Percentiles rank a stretch among this genome's conserved stretches.
Evolutionary conservation across 139 green algal genomes (phyloP).

Genomic region (Coelastrella sp.): DNA sequence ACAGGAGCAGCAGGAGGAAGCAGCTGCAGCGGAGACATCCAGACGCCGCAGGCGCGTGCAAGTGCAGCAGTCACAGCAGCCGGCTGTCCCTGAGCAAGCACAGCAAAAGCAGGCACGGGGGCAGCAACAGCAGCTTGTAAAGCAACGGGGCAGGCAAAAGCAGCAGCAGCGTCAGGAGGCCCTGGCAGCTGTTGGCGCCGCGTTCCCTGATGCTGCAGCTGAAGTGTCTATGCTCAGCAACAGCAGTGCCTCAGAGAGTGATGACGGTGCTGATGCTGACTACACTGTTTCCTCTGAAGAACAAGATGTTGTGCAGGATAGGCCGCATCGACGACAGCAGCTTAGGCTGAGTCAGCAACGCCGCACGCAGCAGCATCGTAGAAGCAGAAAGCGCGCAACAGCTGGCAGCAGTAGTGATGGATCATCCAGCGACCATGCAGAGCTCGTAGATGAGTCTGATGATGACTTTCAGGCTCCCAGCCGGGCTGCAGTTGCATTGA

Average conservation of each 20-base stretch:
- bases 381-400: background rate
- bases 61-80: background rate
- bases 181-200: too few relatives aligned
- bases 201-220: background rate
- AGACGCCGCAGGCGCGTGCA: background rate
- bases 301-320: background rate
- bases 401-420: background rate
- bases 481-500: background rate
- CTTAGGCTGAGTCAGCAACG: background rate
- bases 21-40: background rate
- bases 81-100: too few relatives aligned
- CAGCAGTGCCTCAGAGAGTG: conserved; percentile 4
- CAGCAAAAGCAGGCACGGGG: conserved; percentile 7
- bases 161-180: background rate
- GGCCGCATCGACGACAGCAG: background rate
- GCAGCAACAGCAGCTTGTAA: background rate
- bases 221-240: background rate
- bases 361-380: background rate
- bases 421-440: background rate
- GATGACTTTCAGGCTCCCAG: conserved; percentile 14
- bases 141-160: background rate
- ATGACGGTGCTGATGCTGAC: conserved; percentile 29
- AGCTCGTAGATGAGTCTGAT: conserved; percentile 1
- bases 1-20: too few relatives aligned
- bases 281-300: conserved; percentile 23